Base-by-base conservation (phyloP, 495 filamentous ascomycete genomes). In the Aspergillus cavernicola region DNA sequence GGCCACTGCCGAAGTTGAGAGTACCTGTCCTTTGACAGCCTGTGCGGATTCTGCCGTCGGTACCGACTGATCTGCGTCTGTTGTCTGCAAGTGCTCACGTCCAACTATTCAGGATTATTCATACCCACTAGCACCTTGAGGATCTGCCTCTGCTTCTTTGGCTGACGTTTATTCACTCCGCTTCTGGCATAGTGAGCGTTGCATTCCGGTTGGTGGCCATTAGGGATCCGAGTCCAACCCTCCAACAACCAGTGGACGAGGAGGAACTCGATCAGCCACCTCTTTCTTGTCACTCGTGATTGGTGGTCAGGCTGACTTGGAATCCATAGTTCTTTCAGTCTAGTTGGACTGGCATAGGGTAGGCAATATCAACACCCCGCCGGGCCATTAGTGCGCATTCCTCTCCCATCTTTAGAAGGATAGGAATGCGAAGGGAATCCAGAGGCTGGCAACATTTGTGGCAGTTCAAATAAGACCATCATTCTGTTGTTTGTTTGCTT, bases 401-500 rank as follows among this genome's bases (percentile, higher is more conserved):
- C 66, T 66, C 55, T 45, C 29, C 55, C 60, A 66, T 71, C 65
- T 68, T 62, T 66, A 66, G 62, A 64, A 58, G 53, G 48, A 36
- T n/a, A 52, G 69, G 72, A 76, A 76, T 75, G 72, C 62, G 47
- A 56, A 57, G 39, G 59, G 59, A 71, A 74, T 66, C 38, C 55
- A 58, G 67, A 71, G 73, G 72, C 72, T 75, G 72, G 72, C 42
- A 47, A 23, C 47, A 51, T 32, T 54, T 22, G 49, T 55, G 50
- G 58, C 57, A 56, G 61, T 75, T 76, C 71, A 76, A 76, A 76
- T 73, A 76, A 57, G 56, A 45, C 59, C 65, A 45, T 66, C 44
- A 43, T 56, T 65, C 73, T 71, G 66, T 74, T 74, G 73, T 76
- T 76, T 75, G 72, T 70, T 75, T 75, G 63, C 67, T 76, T 76